Conservation (phyloP, 2,329 filamentous ascomycete genomes). For the Ophiostoma himal-ulmi region DNA sequence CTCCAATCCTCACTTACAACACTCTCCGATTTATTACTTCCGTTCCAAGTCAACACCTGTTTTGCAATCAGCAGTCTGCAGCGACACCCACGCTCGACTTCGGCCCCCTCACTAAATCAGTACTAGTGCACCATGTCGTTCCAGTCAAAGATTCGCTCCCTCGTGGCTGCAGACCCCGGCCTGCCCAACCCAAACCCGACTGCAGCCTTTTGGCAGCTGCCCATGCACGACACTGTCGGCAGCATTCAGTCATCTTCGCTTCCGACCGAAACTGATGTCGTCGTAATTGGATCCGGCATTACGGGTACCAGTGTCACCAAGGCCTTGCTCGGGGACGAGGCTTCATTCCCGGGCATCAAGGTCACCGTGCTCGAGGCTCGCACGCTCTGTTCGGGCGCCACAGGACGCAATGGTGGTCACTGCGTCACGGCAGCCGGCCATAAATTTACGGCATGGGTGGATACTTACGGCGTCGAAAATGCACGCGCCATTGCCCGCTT, state of each 20-base stretch:
- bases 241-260: slow-evolving; percentile 24
- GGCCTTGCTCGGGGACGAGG: slow-evolving; percentile 29
- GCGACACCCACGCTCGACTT: neutral
- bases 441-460: slow-evolving; percentile 8
- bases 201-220: slow-evolving; percentile 31
- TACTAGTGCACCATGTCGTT: slow-evolving; percentile 11
- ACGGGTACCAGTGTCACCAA: slow-evolving; percentile 33
- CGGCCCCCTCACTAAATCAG: neutral
- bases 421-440: slow-evolving; percentile 16
- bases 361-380: slow-evolving; percentile 30
- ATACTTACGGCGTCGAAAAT: slow-evolving; percentile 20
- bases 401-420: slow-evolving; percentile 32
- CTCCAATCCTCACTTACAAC: neutral
- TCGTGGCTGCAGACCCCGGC: slow-evolving; percentile 13
- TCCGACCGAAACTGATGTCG: slow-evolving; percentile 28
- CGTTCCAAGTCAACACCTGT: neutral
- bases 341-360: neutral
- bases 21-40: neutral
- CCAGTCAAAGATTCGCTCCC: neutral
- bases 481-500: slow-evolving; percentile 23
- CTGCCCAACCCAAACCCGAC: slow-evolving; percentile 35
- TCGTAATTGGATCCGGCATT: slow-evolving; percentile 35
- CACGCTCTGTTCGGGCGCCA: slow-evolving; percentile 30
- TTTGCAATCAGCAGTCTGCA: neutral
- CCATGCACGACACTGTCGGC: slow-evolving; percentile 26